These are phyloP conservation scores for Lentinula edodes DNA, from an alignment of 768 basidiomycete genomes.

Conservation along the genomic window DNA sequence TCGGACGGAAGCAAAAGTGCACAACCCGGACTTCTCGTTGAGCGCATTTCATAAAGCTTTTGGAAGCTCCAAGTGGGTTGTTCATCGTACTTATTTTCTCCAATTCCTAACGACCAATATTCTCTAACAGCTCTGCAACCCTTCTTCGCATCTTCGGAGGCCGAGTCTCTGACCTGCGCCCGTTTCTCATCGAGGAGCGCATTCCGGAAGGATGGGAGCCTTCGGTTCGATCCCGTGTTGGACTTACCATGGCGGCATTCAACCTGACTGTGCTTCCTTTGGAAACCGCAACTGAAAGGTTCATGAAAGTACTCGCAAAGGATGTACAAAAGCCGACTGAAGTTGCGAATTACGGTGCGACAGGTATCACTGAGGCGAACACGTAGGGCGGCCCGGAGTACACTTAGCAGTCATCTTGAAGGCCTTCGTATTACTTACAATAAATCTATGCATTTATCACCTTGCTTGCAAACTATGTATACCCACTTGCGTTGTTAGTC, in stretches of 20 bases:
- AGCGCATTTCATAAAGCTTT: conserved; percentile 51
- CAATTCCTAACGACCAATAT: background rate
- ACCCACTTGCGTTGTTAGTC: too few relatives aligned
- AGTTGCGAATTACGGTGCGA: background rate
- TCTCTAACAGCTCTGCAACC: conserved; percentile 46
- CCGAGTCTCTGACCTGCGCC: conserved; percentile 44
- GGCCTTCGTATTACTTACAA: too few relatives aligned
- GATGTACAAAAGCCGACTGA: background rate
- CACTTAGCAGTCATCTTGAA: background rate
- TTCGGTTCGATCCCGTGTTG: conserved; percentile 42
- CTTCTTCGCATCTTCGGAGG: conserved; percentile 66
- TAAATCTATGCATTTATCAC: too few relatives aligned
- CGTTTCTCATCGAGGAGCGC: conserved; percentile 62
- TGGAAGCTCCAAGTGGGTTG: conserved; percentile 57
- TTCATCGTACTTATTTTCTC: background rate
- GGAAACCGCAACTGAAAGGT: conserved; percentile 23
- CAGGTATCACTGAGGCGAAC: background rate
- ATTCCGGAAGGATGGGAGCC: conserved; percentile 71
- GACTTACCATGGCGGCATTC: conserved; percentile 54
- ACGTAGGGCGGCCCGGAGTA: background rate
- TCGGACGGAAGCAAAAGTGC: conserved; percentile 45
- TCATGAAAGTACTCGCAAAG: background rate
- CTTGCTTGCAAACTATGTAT: too few relatives aligned
- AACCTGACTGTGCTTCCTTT: conserved; percentile 42
- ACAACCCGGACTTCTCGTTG: conserved; percentile 55